These are phyloP conservation scores for Didymella lethalis DNA, from an alignment of 2,329 filamentous ascomycete genomes.

Conservation along the genomic window DNA sequence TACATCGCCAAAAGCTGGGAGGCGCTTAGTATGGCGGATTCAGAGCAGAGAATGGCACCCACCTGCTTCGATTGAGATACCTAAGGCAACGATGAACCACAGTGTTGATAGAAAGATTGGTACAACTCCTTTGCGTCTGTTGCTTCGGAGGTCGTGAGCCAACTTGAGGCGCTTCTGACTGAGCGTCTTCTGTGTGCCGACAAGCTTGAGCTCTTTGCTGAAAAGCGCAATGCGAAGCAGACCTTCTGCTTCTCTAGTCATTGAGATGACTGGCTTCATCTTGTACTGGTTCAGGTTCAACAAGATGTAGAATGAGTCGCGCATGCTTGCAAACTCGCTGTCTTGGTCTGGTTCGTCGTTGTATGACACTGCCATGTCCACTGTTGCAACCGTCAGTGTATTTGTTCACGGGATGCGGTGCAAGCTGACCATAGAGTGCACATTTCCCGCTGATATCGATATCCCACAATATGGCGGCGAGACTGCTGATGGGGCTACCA, in stretches of 20 bases:
- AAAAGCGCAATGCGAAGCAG: conserved; percentile 51
- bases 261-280: conserved; percentile 37
- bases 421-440: conserved; percentile 27
- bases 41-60: neutral
- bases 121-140: conserved; percentile 50
- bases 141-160: conserved; percentile 49
- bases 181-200: conserved; percentile 30
- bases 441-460: conserved; percentile 47
- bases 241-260: conserved; percentile 45
- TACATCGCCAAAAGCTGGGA: conserved; percentile 39
- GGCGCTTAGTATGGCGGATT: neutral
- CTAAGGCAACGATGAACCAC: conserved; percentile 51
- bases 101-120: conserved; percentile 50
- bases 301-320: conserved; percentile 55
- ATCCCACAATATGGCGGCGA: conserved; percentile 48
- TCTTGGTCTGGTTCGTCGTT: conserved; percentile 27
- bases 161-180: conserved; percentile 41
- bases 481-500: conserved; percentile 44
- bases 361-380: conserved; percentile 45
- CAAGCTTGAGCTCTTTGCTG: conserved; percentile 45
- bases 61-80: conserved; percentile 39
- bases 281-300: conserved; percentile 55
- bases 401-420: neutral
- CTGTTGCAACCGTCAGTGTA: conserved; percentile 29
- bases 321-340: conserved; percentile 44